Percentiles rank a stretch among this genome's conserved stretches.
Evolutionary conservation across 2,329 filamentous ascomycete species (phyloP).

Genomic region (Immersiporthe knoxdaviesiana): DNA sequence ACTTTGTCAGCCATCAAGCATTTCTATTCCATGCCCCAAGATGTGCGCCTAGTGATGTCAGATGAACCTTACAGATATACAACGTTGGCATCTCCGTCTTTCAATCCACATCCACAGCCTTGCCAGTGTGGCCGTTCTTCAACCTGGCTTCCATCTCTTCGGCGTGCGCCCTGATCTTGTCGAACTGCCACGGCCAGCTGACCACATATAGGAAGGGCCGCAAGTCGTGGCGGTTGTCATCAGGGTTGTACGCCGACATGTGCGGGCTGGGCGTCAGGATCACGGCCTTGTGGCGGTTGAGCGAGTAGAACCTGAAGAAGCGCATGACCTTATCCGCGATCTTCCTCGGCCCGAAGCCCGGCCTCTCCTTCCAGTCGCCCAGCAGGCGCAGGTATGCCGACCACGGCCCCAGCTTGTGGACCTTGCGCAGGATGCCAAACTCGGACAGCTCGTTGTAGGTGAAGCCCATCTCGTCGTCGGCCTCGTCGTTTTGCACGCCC

Average conservation of each 20-base stretch:
- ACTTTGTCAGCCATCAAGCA: too few species aligned
- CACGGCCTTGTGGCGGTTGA: slow-evolving; percentile 69
- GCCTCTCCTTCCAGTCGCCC: slow-evolving; percentile 42
- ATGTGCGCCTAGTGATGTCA: not conserved
- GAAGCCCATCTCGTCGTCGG: slow-evolving; percentile 47
- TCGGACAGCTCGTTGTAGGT: slow-evolving; percentile 46
- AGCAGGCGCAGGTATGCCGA: slow-evolving; percentile 45
- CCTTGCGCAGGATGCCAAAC: slow-evolving; percentile 46
- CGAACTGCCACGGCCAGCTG: slow-evolving; percentile 45
- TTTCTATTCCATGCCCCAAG: not conserved
- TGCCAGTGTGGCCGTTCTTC: slow-evolving; percentile 20
- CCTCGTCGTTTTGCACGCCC: slow-evolving; percentile 45
- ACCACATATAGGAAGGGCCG: slow-evolving; percentile 47
- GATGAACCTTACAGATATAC: not conserved
- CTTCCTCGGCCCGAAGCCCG: slow-evolving; percentile 37
- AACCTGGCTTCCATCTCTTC: slow-evolving; percentile 39
- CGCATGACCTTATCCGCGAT: slow-evolving; percentile 49
- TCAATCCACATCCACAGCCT: slow-evolving; percentile 20
- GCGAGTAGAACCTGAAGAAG: slow-evolving; percentile 56
- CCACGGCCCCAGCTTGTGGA: slow-evolving; percentile 47
- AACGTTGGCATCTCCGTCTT: too few species aligned
- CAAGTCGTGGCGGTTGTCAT: slow-evolving; percentile 46
- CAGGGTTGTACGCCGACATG: slow-evolving; percentile 42
- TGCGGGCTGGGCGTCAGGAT: slow-evolving; percentile 62
- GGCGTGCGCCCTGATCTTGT: slow-evolving; percentile 45